Evolutionary conservation across 179 eudicot species (phyloP), one percentile per base, ranked within the genome.

Genomic region (Carnegiea gigantea): DNA sequence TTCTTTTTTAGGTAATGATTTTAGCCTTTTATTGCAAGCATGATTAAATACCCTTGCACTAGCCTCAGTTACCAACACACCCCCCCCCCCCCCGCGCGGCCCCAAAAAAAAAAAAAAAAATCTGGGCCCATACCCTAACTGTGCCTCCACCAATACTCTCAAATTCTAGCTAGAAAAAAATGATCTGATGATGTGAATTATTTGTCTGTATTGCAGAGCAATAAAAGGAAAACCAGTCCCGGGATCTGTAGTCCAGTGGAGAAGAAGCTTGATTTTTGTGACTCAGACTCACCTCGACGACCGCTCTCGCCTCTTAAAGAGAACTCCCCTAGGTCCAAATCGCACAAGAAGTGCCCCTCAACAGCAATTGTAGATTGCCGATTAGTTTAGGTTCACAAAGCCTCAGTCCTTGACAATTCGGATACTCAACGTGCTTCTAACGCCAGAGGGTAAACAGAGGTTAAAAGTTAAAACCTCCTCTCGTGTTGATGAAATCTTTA

Each of bases 181-280:
- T 75, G 14, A 46, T 76, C 49, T 67, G 4, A 68, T 81, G 60
- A 40, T 53, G 23, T 70, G 57, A 60, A 28, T 23, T 49, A 36
- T 70, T 77, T 77, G 70, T 14, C 26, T 81, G 72, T 60, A 15
- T 51, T 89, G 85, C 90, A 93, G 99, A 89, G 81, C 67, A 91
- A 70, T 85, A 93, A 92, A 85, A 77, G 94, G 46, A 95, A 95
- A 86, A 89, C 89, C n/a, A 90, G 93, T 80, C 90, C 93, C 10
- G 86, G 59, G 82, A 77, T 73, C 79, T 67, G 88, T 80, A 86
- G 91, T 83, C 93, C 92, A 9, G 80, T 88, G 76, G 93, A 90
- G 60, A 83, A 79, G 87, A 92, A 87, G 86, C 70, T 92, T 43
- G 93, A 92, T 54, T 87, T 89, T 30, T 76, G 75, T 28, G 94